A percentile compares a stretch with the other conserved stretches of the same genome.
Conservation (phyloP, 2,329 filamentous ascomycete genomes). For the Zelopaecilomyces penicillatus region DNA sequence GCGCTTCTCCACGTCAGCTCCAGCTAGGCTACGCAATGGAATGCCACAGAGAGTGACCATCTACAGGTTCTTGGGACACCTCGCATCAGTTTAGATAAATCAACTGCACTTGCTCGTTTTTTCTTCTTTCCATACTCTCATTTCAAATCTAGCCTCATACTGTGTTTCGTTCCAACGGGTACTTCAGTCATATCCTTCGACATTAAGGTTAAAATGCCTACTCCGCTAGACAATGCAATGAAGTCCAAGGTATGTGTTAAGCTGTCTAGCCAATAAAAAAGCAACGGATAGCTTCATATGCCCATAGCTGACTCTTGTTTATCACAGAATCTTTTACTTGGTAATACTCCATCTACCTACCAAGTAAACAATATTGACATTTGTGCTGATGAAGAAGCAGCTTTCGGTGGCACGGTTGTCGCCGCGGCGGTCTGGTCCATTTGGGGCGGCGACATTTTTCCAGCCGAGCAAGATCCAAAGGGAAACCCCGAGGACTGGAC, state of each 20-base stretch:
- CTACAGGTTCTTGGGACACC: no score
- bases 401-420: slow-evolving; percentile 73
- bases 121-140: no score
- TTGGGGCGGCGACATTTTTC: slow-evolving; percentile 80
- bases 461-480: slow-evolving; percentile 63
- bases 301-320: neutral
- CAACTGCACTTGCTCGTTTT: no score
- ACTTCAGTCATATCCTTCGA: no score
- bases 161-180: no score
- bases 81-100: no score
- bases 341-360: slow-evolving; percentile 32
- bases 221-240: slow-evolving; percentile 58
- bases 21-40: neutral
- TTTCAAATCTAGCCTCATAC: no score
- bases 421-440: slow-evolving; percentile 77
- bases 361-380: no score
- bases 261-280: neutral
- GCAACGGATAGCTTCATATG: neutral
- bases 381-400: slow-evolving; percentile 27
- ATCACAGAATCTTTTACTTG: slow-evolving; percentile 59
- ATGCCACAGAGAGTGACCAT: neutral
- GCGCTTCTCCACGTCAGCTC: slow-evolving; percentile 1
- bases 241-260: slow-evolving; percentile 53
- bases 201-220: slow-evolving; percentile 48
- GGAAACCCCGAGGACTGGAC: slow-evolving; percentile 69